Percentiles rank a stretch among this genome's conserved stretches.
Conservation (phyloP, 257 asterid genomes). For the Scutellaria galericulata region DNA sequence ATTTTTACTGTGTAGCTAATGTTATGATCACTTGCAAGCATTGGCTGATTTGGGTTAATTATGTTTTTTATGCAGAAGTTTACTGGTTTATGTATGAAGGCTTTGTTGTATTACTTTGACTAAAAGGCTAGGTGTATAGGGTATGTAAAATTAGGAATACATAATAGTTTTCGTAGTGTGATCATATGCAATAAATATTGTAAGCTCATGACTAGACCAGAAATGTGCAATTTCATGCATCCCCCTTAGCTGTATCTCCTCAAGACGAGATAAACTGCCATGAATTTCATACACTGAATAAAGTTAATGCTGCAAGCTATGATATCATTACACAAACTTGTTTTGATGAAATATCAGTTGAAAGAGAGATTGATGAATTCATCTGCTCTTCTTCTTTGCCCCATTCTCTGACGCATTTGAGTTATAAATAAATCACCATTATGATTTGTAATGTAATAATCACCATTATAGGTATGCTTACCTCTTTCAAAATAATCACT, state of each 20-base stretch:
- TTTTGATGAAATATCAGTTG: neutral
- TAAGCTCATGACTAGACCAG: slow-evolving; percentile 45
- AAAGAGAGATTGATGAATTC: slow-evolving; percentile 14
- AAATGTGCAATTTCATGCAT: slow-evolving; percentile 7
- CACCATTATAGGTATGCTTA: too few species aligned
- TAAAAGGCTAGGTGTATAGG: slow-evolving; percentile 27
- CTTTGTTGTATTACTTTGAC: slow-evolving; percentile 32
- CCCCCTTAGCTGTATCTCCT: slow-evolving; percentile 11
- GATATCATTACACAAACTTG: neutral
- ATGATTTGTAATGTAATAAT: neutral
- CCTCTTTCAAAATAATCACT: neutral
- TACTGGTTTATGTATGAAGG: slow-evolving; percentile 24
- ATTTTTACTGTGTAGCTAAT: too few species aligned
- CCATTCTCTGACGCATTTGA: neutral
- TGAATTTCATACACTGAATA: neutral
- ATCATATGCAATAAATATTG: slow-evolving; percentile 62
- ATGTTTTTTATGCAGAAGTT: slow-evolving; percentile 7
- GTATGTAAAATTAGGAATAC: slow-evolving; percentile 12
- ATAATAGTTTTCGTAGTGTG: neutral
- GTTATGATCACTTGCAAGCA: slow-evolving; percentile 66
- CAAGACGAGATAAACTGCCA: slow-evolving; percentile 11
- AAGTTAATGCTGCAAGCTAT: slow-evolving; percentile 2
- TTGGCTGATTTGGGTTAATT: slow-evolving; percentile 85
- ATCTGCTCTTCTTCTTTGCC: neutral
- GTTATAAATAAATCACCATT: neutral